A percentile compares a stretch with the other conserved stretches of the same genome.
Conservation (phyloP, 176 grass and related monocot genomes). For the Poa pratensis region DNA sequence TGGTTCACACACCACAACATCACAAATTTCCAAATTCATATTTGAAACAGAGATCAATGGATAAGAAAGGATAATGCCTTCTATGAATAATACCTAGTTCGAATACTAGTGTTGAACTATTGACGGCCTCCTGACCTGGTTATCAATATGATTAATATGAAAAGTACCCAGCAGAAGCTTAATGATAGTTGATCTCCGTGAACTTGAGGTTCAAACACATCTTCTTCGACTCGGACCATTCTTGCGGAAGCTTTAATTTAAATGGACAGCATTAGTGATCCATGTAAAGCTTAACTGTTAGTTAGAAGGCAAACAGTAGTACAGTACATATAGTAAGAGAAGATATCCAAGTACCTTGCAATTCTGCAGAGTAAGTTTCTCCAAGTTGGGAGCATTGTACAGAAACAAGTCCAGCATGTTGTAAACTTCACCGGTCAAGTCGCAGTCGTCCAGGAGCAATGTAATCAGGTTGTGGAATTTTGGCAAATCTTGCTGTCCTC, state of each 20-base stretch:
- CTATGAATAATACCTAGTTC: too few relatives aligned
- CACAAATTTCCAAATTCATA: too few relatives aligned
- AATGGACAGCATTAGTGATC: background rate
- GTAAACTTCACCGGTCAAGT: background rate
- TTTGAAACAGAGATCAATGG: too few relatives aligned
- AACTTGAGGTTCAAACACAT: background rate
- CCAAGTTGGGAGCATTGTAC: background rate
- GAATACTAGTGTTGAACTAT: too few relatives aligned
- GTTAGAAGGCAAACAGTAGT: too few relatives aligned
- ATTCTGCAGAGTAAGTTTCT: background rate
- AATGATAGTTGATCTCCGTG: background rate
- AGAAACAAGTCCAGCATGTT: constrained; percentile 3
- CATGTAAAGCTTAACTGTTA: background rate
- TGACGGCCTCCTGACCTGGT: too few relatives aligned
- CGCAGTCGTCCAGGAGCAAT: background rate
- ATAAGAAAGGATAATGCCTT: too few relatives aligned
- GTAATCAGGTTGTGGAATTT: background rate
- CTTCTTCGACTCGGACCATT: background rate
- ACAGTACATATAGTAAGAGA: background rate
- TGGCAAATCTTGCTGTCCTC: background rate
- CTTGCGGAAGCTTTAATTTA: background rate
- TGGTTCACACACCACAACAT: background rate
- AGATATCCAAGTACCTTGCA: background rate
- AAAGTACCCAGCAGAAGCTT: too few relatives aligned
- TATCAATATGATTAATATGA: too few relatives aligned